Conservation (phyloP, 345 rosid genomes). For the Euphorbia pulcherrima region DNA sequence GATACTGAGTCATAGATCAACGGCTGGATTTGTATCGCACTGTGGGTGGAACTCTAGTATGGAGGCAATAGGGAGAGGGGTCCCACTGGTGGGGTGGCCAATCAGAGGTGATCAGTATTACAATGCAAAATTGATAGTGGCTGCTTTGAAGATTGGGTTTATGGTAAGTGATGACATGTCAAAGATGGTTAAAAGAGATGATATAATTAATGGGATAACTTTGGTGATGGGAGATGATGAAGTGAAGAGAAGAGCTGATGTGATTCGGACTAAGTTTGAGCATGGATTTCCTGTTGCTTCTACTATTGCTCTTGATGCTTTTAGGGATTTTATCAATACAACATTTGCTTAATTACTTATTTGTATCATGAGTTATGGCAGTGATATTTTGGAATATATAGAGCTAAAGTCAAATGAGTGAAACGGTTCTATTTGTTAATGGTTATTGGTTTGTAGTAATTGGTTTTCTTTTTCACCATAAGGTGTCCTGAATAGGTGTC, state of each 20-base stretch:
- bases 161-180: constrained; percentile 26
- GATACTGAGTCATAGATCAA: constrained; percentile 44
- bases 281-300: constrained; percentile 37
- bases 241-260: constrained; percentile 11
- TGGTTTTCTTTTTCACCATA: too few relatives aligned
- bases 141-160: constrained; percentile 34
- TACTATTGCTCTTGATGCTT: constrained; percentile 22
- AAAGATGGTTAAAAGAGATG: constrained; percentile 16
- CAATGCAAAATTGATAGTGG: constrained; percentile 42
- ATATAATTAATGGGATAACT: constrained; percentile 23
- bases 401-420: too few relatives aligned
- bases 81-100: constrained; percentile 50
- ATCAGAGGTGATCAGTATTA: constrained; percentile 49
- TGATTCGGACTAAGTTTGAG: constrained; percentile 15
- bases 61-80: constrained; percentile 47
- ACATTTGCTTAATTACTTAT: neutral
- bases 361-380: neutral
- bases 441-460: too few relatives aligned
- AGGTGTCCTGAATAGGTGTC: too few relatives aligned
- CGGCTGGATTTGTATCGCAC: constrained; percentile 47
- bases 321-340: constrained; percentile 18
- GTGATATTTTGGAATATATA: too few relatives aligned
- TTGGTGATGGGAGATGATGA: constrained; percentile 22
- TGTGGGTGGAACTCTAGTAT: constrained; percentile 57
- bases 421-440: too few relatives aligned